Conservation (phyloP, 169 alveolate species). For the Plasmodium reichenowi region DNA sequence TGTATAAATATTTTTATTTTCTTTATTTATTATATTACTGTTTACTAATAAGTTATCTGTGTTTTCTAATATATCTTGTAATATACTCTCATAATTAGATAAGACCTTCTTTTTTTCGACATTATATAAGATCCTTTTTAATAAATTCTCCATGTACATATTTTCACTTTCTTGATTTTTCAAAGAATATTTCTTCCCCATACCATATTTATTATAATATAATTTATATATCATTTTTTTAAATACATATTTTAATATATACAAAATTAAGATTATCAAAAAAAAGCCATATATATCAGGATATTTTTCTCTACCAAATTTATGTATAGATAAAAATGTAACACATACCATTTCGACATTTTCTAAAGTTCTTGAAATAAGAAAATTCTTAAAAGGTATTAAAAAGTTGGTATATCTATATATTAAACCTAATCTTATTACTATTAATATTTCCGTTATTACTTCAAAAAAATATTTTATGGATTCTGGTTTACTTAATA, state of each 20-base stretch:
- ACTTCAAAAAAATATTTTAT: constrained; percentile 37
- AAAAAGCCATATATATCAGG: constrained; percentile 21
- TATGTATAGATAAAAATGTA: constrained; percentile 30
- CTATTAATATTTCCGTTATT: constrained; percentile 7
- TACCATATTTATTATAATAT: background rate
- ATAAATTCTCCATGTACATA: constrained; percentile 27
- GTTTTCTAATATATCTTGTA: constrained; percentile 18
- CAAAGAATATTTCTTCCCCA: background rate
- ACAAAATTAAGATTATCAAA: constrained; percentile 8
- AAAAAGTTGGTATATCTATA: constrained; percentile 17
- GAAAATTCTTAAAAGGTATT: constrained; percentile 32
- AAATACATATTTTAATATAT: constrained; percentile 4
- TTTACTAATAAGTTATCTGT: constrained; percentile 35
- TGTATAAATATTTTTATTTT: constrained; percentile 53
- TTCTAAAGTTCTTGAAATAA: constrained; percentile 13
- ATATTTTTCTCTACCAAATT: constrained; percentile 24
- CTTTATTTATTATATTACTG: constrained; percentile 26
- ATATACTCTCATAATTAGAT: constrained; percentile 5
- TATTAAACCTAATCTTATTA: constrained; percentile 37
- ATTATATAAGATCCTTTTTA: constrained; percentile 30
- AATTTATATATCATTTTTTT: background rate
- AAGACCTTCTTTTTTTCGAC: constrained; percentile 16
- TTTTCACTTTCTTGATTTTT: constrained; percentile 6
- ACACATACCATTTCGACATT: constrained; percentile 8
- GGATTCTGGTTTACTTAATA: constrained; percentile 22